These are phyloP conservation scores for Aspergillus taichungensis DNA, from an alignment of 495 filamentous ascomycete genomes.

Conservation along the genomic window DNA sequence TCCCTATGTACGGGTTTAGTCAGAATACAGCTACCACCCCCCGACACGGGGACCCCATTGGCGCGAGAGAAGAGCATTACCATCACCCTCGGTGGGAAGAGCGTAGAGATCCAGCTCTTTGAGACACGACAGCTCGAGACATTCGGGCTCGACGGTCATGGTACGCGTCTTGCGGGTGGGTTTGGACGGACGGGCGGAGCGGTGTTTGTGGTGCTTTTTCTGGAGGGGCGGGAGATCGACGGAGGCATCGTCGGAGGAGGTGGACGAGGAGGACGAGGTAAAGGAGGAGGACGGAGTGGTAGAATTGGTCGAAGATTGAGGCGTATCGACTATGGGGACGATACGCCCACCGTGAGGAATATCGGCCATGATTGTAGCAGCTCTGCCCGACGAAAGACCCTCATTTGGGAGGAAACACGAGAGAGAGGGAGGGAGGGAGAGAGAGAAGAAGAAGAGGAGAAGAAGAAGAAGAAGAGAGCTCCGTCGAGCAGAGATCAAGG, in stretches of 20 bases:
- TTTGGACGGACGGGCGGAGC: conserved; percentile 4
- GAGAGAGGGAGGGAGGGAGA: conserved; percentile 1
- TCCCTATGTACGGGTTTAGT: conserved; percentile 34
- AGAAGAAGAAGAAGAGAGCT: conserved; percentile 8
- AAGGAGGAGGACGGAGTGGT: conserved; percentile 2
- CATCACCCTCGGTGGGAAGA: conserved; percentile 38
- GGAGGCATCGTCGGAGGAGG: conserved; percentile 10
- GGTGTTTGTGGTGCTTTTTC: conserved; percentile 2
- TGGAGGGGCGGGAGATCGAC: conserved; percentile 6
- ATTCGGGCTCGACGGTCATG: conserved; percentile 18
- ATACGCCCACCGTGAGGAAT: conserved; percentile 39
- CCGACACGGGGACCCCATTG: too few relatives aligned
- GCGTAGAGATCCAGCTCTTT: conserved; percentile 32
- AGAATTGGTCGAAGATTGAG: conserved; percentile 19
- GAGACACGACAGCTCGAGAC: conserved; percentile 31
- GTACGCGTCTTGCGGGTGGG: conserved; percentile 8
- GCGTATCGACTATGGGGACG: conserved; percentile 36
- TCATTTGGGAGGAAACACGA: conserved; percentile 26
- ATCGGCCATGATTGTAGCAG: conserved; percentile 33
- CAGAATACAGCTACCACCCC: background rate
- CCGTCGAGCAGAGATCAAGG: conserved; percentile 13
- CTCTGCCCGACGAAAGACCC: conserved; percentile 25
- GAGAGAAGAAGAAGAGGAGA: conserved; percentile 4
- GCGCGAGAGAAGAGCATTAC: conserved; percentile 15
- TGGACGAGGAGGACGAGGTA: background rate